These are phyloP conservation scores for Orbilia quercus DNA, from an alignment of 2,329 filamentous ascomycete genomes.

Conservation along the genomic window DNA sequence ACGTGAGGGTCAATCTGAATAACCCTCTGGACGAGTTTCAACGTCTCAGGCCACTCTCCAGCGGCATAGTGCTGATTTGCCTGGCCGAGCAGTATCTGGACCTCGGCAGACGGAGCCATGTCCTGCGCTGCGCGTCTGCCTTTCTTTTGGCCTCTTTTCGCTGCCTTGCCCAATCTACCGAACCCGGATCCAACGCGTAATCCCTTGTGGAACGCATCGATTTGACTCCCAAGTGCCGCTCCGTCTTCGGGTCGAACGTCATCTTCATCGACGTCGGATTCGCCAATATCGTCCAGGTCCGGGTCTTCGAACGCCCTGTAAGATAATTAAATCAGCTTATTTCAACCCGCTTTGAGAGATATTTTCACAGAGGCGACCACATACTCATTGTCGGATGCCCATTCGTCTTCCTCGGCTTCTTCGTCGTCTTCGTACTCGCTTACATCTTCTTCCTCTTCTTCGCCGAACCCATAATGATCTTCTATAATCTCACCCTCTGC, in stretches of 20 bases:
- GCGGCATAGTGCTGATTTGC: slow-evolving; percentile 76
- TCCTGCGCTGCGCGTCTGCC: slow-evolving; percentile 58
- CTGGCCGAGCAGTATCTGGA: slow-evolving; percentile 74
- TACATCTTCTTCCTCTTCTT: slow-evolving; percentile 46
- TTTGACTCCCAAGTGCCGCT: slow-evolving; percentile 36
- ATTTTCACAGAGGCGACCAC: not conserved
- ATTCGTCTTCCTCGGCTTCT: slow-evolving; percentile 50
- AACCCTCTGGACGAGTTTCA: slow-evolving; percentile 71
- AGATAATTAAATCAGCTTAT: not conserved
- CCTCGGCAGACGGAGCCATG: slow-evolving; percentile 66
- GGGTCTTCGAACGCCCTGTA: slow-evolving; percentile 36
- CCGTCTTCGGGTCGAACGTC: slow-evolving; percentile 30
- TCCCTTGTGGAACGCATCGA: slow-evolving; percentile 51
- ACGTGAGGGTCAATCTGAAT: slow-evolving; percentile 77
- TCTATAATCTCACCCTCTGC: slow-evolving; percentile 50
- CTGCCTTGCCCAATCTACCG: slow-evolving; percentile 46
- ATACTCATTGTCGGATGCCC: slow-evolving; percentile 46
- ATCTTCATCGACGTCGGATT: slow-evolving; percentile 52
- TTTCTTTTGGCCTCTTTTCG: slow-evolving; percentile 28
- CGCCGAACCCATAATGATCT: slow-evolving; percentile 40
- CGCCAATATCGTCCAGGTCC: slow-evolving; percentile 34
- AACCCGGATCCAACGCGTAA: slow-evolving; percentile 31
- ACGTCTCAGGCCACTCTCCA: slow-evolving; percentile 71
- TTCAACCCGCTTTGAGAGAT: not conserved
- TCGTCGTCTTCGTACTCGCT: slow-evolving; percentile 50